A percentile compares a stretch with the other conserved stretches of the same genome.
Conservation (phyloP, 108 stramenopile species). For the Fistulifera pelliculosa region DNA sequence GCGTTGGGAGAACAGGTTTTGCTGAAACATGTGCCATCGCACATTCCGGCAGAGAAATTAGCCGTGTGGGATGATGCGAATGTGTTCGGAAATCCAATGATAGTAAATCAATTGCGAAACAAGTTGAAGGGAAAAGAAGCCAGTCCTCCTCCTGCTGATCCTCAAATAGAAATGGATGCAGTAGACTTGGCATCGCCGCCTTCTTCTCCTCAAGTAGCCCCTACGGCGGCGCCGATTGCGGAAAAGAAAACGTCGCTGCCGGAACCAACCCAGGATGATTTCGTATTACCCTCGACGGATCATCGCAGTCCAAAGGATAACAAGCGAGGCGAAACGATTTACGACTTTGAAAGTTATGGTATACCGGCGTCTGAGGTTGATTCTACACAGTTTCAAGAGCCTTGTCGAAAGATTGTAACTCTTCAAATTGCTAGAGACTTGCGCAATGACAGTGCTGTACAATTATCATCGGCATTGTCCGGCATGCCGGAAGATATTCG, state of each 20-base stretch:
- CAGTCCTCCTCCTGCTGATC: neutral
- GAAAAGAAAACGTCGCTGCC: neutral
- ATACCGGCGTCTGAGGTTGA: constrained; percentile 48
- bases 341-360: constrained; percentile 61
- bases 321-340: constrained; percentile 17
- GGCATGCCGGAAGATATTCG: constrained; percentile 50
- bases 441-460: constrained; percentile 59
- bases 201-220: constrained; percentile 1
- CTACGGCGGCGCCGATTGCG: neutral
- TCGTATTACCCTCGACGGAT: neutral
- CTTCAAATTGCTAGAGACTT: constrained; percentile 78
- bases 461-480: constrained; percentile 38
- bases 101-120: constrained; percentile 24
- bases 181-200: neutral
- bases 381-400: constrained; percentile 48
- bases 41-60: constrained; percentile 1
- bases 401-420: constrained; percentile 68
- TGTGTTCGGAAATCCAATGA: constrained; percentile 67
- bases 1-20: constrained; percentile 44
- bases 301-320: neutral
- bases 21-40: neutral
- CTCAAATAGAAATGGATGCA: constrained; percentile 1
- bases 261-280: too few relatives aligned
- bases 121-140: constrained; percentile 1
- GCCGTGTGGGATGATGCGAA: constrained; percentile 47